Conservation (phyloP, 2,329 filamentous ascomycete genomes). For the Neofusicoccum sp. region DNA sequence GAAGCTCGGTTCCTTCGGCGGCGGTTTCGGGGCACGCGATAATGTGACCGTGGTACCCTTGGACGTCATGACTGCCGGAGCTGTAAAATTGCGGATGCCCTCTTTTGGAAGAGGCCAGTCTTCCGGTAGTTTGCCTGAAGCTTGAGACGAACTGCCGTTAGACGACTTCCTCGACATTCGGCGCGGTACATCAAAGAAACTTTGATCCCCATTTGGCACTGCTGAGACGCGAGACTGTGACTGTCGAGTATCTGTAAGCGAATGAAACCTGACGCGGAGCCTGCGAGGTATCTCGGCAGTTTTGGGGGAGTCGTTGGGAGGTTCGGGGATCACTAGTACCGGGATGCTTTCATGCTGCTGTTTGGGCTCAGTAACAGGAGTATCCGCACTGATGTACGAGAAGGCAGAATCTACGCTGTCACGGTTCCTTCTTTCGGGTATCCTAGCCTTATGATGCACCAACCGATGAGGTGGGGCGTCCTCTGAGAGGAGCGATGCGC, state of each 20-base stretch:
- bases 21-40: not conserved
- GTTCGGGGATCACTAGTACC: conserved; percentile 8
- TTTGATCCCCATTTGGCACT: not conserved
- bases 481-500: conserved; percentile 44
- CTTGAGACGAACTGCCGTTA: not conserved
- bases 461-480: conserved; percentile 48
- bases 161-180: not conserved
- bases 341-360: conserved; percentile 12
- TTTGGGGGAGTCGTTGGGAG: not conserved
- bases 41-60: conserved; percentile 3
- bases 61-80: conserved; percentile 4
- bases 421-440: conserved; percentile 44
- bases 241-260: conserved; percentile 13
- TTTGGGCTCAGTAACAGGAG: not conserved
- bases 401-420: conserved; percentile 30
- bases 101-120: conserved; percentile 1
- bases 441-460: conserved; percentile 50
- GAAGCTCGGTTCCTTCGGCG: not conserved
- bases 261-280: conserved; percentile 4
- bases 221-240: not conserved
- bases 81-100: conserved; percentile 9
- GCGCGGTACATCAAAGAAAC: not conserved
- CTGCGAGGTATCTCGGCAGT: conserved; percentile 2
- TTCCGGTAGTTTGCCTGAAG: not conserved
- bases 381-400: not conserved